These are phyloP conservation scores for Claviceps monticola DNA, from an alignment of 2,329 filamentous ascomycete species.

Conservation along the genomic window DNA sequence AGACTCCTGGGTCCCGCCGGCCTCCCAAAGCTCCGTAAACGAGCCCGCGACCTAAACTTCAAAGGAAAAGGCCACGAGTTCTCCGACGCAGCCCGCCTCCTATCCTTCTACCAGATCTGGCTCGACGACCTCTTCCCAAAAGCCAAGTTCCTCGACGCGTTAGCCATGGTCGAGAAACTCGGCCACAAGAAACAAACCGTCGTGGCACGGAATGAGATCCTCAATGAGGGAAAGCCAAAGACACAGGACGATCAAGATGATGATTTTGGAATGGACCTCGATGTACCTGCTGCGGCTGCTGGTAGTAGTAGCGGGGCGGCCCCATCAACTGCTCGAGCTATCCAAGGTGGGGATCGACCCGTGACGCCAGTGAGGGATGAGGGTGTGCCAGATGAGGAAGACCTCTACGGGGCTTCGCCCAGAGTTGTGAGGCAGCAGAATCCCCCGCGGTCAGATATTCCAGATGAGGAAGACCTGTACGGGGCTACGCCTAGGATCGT, in stretches of 20 bases:
- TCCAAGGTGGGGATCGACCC: conserved; percentile 7
- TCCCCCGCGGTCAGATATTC: too few species aligned
- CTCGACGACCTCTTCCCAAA: conserved; percentile 92
- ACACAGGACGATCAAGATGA: conserved; percentile 13
- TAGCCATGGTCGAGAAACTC: conserved; percentile 82
- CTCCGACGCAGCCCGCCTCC: conserved; percentile 64
- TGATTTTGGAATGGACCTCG: conserved; percentile 14
- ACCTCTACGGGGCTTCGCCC: conserved; percentile 29
- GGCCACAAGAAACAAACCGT: conserved; percentile 74
- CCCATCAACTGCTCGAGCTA: conserved; percentile 1
- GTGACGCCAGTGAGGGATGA: conserved; percentile 13
- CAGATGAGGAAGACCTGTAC: conserved; percentile 32
- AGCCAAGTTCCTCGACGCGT: conserved; percentile 80
- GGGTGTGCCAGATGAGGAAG: conserved; percentile 27
- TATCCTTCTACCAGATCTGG: conserved; percentile 92
- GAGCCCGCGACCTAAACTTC: conserved; percentile 59
- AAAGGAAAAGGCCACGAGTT: conserved; percentile 97
- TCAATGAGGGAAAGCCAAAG: conserved; percentile 57
- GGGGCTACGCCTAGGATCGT: conserved; percentile 31
- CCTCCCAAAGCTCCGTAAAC: conserved; percentile 65
- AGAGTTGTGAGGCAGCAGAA: too few species aligned
- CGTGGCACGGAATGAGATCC: conserved; percentile 66
- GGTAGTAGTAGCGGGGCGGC: conserved; percentile 15
- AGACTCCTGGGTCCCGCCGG: conserved; percentile 74
- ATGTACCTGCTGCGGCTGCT: conserved; percentile 8